phyloP scores from a whole-genome alignment of 768 basidiomycete species.

The Lactifluus piperatus region DNA sequence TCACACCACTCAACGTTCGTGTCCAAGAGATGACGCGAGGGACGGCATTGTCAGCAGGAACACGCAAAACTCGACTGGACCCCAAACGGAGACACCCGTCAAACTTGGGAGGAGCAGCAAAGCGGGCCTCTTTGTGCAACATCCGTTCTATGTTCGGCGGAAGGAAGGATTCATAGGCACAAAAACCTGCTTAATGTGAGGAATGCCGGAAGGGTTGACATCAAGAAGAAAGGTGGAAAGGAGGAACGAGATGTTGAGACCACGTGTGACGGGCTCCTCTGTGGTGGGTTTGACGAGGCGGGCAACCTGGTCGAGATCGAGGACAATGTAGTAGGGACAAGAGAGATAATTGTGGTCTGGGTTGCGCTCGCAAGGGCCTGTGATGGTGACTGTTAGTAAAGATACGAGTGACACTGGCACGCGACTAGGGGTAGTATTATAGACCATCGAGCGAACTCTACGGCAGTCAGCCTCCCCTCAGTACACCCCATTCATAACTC shows the following conservation, averaged over 20 bases:
- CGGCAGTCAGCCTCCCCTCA: too few relatives aligned
- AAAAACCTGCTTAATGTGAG: constrained; percentile 74
- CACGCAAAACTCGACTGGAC: too few relatives aligned
- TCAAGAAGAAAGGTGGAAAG: constrained; percentile 88
- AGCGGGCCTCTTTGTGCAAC: constrained; percentile 75
- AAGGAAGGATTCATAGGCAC: constrained; percentile 37
- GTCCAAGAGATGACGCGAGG: too few relatives aligned
- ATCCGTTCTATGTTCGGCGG: constrained; percentile 37
- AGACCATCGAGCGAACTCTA: not conserved
- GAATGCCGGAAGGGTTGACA: constrained; percentile 59
- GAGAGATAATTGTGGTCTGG: constrained; percentile 68
- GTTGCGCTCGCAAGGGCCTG: constrained; percentile 21
- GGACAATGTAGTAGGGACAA: constrained; percentile 61
- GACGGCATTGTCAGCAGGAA: too few relatives aligned
- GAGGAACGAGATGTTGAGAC: constrained; percentile 81
- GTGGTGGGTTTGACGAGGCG: constrained; percentile 64
- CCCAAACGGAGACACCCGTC: constrained; percentile 86
- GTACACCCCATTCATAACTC: too few relatives aligned
- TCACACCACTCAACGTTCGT: too few relatives aligned
- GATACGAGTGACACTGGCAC: not conserved
- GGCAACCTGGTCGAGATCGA: constrained; percentile 66
- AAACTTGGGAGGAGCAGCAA: constrained; percentile 81
- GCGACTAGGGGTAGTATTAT: not conserved
- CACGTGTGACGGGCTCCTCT: constrained; percentile 61
- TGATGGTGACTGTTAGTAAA: constrained; percentile 10